These are phyloP conservation scores for Colletotrichum sansevieriae DNA, from an alignment of 2,329 filamentous ascomycete genomes.

Conservation along the genomic window DNA sequence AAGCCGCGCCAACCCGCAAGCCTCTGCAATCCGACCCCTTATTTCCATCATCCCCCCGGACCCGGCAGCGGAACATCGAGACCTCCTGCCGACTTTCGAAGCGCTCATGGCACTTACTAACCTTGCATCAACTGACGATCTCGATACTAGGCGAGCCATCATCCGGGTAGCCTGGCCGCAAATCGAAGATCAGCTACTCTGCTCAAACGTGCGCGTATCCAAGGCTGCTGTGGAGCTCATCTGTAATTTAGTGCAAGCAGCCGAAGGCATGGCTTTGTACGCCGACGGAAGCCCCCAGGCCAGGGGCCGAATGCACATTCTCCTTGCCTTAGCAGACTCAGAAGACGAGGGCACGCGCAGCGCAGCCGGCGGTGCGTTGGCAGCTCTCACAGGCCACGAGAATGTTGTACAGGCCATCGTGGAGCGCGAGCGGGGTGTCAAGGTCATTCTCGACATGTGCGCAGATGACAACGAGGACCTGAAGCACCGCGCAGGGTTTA, in stretches of 20 bases:
- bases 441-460: slow-evolving; percentile 85
- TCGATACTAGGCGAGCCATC: slow-evolving; percentile 75
- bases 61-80: slow-evolving; percentile 72
- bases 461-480: slow-evolving; percentile 78
- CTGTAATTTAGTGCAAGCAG: slow-evolving; percentile 86
- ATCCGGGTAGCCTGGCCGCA: slow-evolving; percentile 80
- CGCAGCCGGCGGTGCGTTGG: slow-evolving; percentile 89
- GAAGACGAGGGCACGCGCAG: slow-evolving; percentile 84
- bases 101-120: slow-evolving; percentile 93
- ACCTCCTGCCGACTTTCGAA: slow-evolving; percentile 92
- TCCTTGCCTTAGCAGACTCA: slow-evolving; percentile 89
- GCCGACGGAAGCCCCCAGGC: slow-evolving; percentile 76
- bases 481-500: slow-evolving; percentile 80
- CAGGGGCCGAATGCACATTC: slow-evolving; percentile 80
- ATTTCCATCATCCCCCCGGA: slow-evolving; percentile 78
- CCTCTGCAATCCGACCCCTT: slow-evolving; percentile 86
- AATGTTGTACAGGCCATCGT: slow-evolving; percentile 79
- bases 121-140: slow-evolving; percentile 82
- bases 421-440: slow-evolving; percentile 77
- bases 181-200: slow-evolving; percentile 87
- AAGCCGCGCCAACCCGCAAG: slow-evolving; percentile 78
- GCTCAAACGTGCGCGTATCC: slow-evolving; percentile 79
- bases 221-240: slow-evolving; percentile 89
- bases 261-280: slow-evolving; percentile 76
- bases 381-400: slow-evolving; percentile 85